Evolutionary conservation across 23 red algal species (phyloP).

Genomic region (Agarophyton chilense): DNA sequence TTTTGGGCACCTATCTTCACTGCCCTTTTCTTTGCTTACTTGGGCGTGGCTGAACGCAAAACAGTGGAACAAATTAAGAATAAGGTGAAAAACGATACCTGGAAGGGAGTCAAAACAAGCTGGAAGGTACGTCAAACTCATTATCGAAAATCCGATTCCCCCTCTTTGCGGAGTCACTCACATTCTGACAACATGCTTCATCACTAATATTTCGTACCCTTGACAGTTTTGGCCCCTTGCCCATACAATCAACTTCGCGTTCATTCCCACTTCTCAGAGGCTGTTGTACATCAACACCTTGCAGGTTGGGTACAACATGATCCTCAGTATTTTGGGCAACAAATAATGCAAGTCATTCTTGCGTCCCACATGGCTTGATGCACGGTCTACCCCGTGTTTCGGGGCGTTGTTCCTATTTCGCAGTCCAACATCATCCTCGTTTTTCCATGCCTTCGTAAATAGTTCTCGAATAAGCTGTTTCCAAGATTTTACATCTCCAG

Average conservation of each 20-base stretch:
- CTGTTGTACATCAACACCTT: conserved; percentile 98
- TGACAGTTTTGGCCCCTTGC: conserved; percentile 89
- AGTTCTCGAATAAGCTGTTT: neutral
- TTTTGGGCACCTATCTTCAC: conserved; percentile 98
- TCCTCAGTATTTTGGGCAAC: conserved; percentile 68
- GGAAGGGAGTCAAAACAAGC: conserved; percentile 82
- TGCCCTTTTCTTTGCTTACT: conserved; percentile 83
- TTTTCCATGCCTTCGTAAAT: conserved; percentile 4
- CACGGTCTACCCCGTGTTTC: neutral
- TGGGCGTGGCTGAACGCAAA: conserved; percentile 71
- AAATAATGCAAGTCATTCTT: conserved; percentile 16
- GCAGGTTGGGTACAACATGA: conserved; percentile 79
- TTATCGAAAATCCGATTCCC: neutral
- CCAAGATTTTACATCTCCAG: no score
- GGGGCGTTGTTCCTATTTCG: neutral
- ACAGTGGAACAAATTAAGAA: conserved; percentile 70
- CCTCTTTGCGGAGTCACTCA: neutral
- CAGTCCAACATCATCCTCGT: neutral
- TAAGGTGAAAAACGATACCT: conserved; percentile 87
- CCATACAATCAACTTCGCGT: conserved; percentile 93
- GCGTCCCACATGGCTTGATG: neutral
- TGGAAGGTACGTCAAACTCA: conserved; percentile 80
- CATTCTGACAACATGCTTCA: neutral
- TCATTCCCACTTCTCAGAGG: conserved; percentile 89
- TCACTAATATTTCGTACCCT: neutral